Base-by-base conservation (phyloP, 2,329 filamentous ascomycete species). In the Aspergillus transmontanensis region DNA sequence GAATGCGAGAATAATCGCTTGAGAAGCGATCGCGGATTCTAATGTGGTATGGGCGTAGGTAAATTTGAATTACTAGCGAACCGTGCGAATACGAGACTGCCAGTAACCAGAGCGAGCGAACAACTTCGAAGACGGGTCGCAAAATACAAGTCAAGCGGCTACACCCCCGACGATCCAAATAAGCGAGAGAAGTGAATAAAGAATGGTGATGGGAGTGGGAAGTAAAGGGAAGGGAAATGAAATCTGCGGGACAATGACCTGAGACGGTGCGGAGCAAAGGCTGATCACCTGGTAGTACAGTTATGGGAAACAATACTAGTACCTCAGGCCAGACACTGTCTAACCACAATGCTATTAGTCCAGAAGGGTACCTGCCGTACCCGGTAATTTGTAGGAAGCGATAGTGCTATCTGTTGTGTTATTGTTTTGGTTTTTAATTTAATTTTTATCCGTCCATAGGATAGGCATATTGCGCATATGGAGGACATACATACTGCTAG, bases 81-180 rank as follows among this genome's bases (percentile, higher is more conserved):
- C 16, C 36, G 36, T 41, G 36, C 36, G 36, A 36, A 53, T 34
- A 34, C 14, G 12, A 50, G 39, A 45, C 3, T 30, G 26, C 34
- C 7, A 19, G 55, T 54, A 48, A 43, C 58, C 12, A 50, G 59
- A 63, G 57, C 53, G 57, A 63, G 57, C 43, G 61, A 63, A 30
- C 12, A 34, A 30, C 30, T 51, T 57, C 12, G 36, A 36, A 56
- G 30, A 48, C 14, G 32, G 39, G 30, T 45, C 32, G 26, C 16
- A 50, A 32, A 26, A 23, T 28, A 32, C 30, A n/a, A 12, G 45
- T 19, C 34, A 11, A 34, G 16, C 50, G 58, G 39, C 32, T 19
- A 53, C 14, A 41, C 32, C 41, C 11, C 32, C 11, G 21, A 41
- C n/a, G 12, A 50, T 34, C n/a, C 30, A 34, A 56, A 23, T 36